Conservation (phyloP, 345 rosid species). For the Lumnitzera racemosa region DNA sequence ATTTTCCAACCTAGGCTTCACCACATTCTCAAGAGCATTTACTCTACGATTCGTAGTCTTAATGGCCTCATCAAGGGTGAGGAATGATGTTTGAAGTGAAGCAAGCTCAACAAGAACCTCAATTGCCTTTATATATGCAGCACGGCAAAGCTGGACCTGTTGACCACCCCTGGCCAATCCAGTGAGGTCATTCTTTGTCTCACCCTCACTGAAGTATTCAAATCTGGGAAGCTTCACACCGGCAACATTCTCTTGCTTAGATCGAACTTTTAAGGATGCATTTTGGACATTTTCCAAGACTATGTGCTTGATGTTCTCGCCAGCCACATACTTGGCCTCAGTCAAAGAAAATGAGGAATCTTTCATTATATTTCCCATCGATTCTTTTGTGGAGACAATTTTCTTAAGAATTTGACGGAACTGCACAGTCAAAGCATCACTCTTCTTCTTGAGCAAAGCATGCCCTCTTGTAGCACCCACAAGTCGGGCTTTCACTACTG, state of each 20-base stretch:
- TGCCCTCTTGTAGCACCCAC: slow-evolving; percentile 92
- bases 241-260: slow-evolving; percentile 73
- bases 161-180: slow-evolving; percentile 97
- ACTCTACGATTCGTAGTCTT: slow-evolving; percentile 94
- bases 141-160: slow-evolving; percentile 84
- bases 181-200: slow-evolving; percentile 83
- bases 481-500: slow-evolving; percentile 71
- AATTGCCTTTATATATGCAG: slow-evolving; percentile 77
- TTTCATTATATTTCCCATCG: slow-evolving; percentile 90
- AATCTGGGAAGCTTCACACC: slow-evolving; percentile 92
- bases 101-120: slow-evolving; percentile 94
- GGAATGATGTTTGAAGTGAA: slow-evolving; percentile 85
- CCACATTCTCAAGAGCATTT: slow-evolving; percentile 86
- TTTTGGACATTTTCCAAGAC: slow-evolving; percentile 79
- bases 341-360: slow-evolving; percentile 72
- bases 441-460: slow-evolving; percentile 94
- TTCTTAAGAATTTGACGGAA: slow-evolving; percentile 80
- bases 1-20: slow-evolving; percentile 82
- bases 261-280: slow-evolving; percentile 77
- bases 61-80: slow-evolving; percentile 91
- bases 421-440: slow-evolving; percentile 91
- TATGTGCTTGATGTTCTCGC: slow-evolving; percentile 72
- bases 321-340: slow-evolving; percentile 83
- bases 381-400: slow-evolving; percentile 72
- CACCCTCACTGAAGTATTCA: slow-evolving; percentile 72